A percentile compares a stretch with the other conserved stretches of the same genome.
phyloP scores from a whole-genome alignment of 2,329 filamentous ascomycete genomes.

The Pseudogymnoascus sp. region DNA sequence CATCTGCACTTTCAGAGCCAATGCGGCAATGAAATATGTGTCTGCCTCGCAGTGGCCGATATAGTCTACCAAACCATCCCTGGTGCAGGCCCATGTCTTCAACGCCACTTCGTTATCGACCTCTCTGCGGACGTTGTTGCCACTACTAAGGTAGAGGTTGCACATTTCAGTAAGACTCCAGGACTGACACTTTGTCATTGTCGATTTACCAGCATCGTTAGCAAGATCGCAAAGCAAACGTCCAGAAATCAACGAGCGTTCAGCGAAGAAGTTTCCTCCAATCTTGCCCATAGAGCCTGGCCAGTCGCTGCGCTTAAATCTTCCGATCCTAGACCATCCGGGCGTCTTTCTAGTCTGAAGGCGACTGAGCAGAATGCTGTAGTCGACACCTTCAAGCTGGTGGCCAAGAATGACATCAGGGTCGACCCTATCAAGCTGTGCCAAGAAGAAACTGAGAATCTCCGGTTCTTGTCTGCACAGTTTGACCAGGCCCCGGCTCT shows the following conservation, averaged over 20 bases:
- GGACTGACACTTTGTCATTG: constrained; percentile 95
- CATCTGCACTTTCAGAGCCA: constrained; percentile 85
- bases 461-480: constrained; percentile 78
- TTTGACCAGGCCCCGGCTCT: constrained; percentile 70
- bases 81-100: constrained; percentile 77
- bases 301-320: constrained; percentile 79
- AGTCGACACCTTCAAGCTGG: constrained; percentile 94
- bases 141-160: constrained; percentile 68
- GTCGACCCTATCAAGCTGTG: constrained; percentile 79
- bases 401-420: constrained; percentile 93
- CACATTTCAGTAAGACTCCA: constrained; percentile 99
- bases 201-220: constrained; percentile 94
- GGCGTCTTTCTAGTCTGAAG: constrained; percentile 85
- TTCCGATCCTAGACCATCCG: constrained; percentile 89
- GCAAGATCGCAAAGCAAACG: constrained; percentile 87
- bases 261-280: constrained; percentile 85
- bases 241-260: constrained; percentile 82
- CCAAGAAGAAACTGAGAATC: constrained; percentile 81
- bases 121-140: constrained; percentile 67
- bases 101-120: constrained; percentile 83
- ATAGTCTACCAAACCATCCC: constrained; percentile 85
- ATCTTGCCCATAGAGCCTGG: constrained; percentile 79
- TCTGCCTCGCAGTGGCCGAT: constrained; percentile 90
- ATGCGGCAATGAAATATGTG: constrained; percentile 89
- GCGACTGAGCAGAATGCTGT: constrained; percentile 80